A percentile compares a stretch with the other conserved stretches of the same genome.
These are phyloP conservation scores for Leccinellum rugosiceps DNA, from an alignment of 768 basidiomycete genomes.

Conservation along the genomic window DNA sequence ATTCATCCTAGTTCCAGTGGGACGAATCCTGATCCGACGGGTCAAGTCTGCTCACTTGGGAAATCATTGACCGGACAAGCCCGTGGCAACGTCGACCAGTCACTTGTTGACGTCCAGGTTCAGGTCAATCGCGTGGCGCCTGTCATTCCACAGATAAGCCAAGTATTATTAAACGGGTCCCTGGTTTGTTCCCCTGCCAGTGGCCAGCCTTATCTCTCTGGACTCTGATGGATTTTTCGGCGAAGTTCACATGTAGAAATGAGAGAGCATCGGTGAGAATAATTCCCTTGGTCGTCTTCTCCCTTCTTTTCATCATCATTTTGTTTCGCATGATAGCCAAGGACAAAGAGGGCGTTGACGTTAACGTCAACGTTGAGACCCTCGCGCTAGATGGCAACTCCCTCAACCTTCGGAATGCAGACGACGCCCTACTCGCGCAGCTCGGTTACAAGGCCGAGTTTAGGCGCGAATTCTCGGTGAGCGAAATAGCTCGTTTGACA, in stretches of 20 bases:
- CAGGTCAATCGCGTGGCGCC: background rate
- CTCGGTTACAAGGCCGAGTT: slow-evolving; percentile 74
- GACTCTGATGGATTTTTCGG: background rate
- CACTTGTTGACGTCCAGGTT: background rate
- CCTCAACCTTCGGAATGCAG: slow-evolving; percentile 37
- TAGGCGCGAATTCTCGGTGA: slow-evolving; percentile 69
- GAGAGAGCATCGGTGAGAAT: background rate
- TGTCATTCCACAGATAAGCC: background rate
- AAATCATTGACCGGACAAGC: too few relatives aligned
- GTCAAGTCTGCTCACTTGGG: too few relatives aligned
- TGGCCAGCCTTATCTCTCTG: background rate
- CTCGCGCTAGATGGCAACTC: slow-evolving; percentile 10
- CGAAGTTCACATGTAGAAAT: background rate
- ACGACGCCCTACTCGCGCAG: slow-evolving; percentile 56
- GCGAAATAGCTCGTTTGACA: slow-evolving; percentile 8
- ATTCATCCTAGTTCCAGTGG: background rate
- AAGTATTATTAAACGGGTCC: background rate
- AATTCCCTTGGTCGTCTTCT: too few relatives aligned
- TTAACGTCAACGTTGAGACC: slow-evolving; percentile 9
- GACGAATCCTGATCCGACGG: background rate
- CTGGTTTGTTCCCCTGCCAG: too few relatives aligned
- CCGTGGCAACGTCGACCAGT: too few relatives aligned
- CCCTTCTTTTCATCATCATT: background rate
- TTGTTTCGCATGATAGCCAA: slow-evolving; percentile 12
- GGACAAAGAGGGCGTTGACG: slow-evolving; percentile 16